Evolutionary conservation across 768 basidiomycete genomes (phyloP).

Genomic region (Amanita muscaria): DNA sequence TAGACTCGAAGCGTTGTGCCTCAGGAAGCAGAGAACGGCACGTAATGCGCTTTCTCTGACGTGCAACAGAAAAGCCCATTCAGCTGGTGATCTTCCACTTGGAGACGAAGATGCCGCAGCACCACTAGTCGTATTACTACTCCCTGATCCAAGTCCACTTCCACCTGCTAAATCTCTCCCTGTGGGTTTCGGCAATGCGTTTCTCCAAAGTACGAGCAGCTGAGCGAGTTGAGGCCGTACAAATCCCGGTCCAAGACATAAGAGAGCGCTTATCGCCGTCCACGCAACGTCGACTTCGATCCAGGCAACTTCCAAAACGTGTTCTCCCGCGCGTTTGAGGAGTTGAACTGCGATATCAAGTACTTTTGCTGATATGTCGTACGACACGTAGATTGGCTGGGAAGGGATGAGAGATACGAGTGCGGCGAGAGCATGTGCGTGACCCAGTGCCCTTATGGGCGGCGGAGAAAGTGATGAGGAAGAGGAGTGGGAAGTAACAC

Average conservation of each 20-base stretch:
- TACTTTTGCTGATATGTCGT: conserved; percentile 85
- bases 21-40: conserved; percentile 81
- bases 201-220: conserved; percentile 92
- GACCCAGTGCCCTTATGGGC: conserved; percentile 59
- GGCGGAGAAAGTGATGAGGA: conserved; percentile 2
- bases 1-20: conserved; percentile 64
- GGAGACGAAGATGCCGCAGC: conserved; percentile 27
- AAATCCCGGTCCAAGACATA: conserved; percentile 90
- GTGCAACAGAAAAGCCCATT: conserved; percentile 88
- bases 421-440: conserved; percentile 83
- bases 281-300: conserved; percentile 91
- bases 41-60: conserved; percentile 87
- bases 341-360: conserved; percentile 87
- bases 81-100: conserved; percentile 55
- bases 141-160: conserved; percentile 2
- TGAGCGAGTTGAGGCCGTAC: conserved; percentile 91
- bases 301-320: conserved; percentile 73
- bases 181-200: conserved; percentile 91
- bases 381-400: conserved; percentile 88
- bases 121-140: neutral
- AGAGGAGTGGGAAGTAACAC: conserved; percentile 1
- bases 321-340: conserved; percentile 85
- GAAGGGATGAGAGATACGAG: conserved; percentile 80
- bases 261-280: conserved; percentile 83
- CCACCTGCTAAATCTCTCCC: conserved; percentile 53